Base-by-base conservation (phyloP, 768 basidiomycete species). In the Tulasnella sp. region DNA sequence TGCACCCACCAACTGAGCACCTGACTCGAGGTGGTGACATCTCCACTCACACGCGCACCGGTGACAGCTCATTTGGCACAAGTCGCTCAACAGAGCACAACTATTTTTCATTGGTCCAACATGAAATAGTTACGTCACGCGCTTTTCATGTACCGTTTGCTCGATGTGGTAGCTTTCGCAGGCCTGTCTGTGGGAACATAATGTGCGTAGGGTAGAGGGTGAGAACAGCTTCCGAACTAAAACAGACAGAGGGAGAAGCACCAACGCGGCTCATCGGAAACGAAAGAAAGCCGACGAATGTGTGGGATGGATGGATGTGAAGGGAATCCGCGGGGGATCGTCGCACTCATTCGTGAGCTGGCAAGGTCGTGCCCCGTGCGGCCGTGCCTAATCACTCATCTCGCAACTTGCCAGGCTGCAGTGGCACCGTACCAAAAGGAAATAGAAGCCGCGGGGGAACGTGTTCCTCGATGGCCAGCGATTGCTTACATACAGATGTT, bases 41-140 rank as follows among this genome's bases (percentile, higher is more conserved):
- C 10, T 18, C 62, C 6, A 14, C 27, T 27, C 16, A 27, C 62
- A 36, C 62, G 27, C 62, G 52, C 52, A 52, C 52, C 52, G 52
- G 52, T 68, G 62, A 68, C 62, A 68, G 62, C 62, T 68, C 62
- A 68, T 68, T 18, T 68, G 14, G 62, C 62, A 68, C 62, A 68
- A 68, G 8, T 68, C 62, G 31, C 62, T 68, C 62, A 68, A 7
- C n/a, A 68, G 16, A 68, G 14, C 31, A 27, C 27, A 27, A 68
- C 12, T n/a, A 1, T 6, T 0, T 52, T 12, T 68, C 62, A 68
- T 68, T 68, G 62, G 62, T 18, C 52, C 52, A 52, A 52, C 52
- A 52, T 44, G 52, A 52, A 52, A 52, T 5, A 52, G 52, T 52
- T 52, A 52, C 52, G 52, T 52, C 52, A 52, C 52, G 52, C 52